A percentile compares a stretch with the other conserved stretches of the same genome.
These are phyloP conservation scores for Magnaporthales sp. DNA, from an alignment of 2,329 filamentous ascomycete species.

Conservation along the genomic window DNA sequence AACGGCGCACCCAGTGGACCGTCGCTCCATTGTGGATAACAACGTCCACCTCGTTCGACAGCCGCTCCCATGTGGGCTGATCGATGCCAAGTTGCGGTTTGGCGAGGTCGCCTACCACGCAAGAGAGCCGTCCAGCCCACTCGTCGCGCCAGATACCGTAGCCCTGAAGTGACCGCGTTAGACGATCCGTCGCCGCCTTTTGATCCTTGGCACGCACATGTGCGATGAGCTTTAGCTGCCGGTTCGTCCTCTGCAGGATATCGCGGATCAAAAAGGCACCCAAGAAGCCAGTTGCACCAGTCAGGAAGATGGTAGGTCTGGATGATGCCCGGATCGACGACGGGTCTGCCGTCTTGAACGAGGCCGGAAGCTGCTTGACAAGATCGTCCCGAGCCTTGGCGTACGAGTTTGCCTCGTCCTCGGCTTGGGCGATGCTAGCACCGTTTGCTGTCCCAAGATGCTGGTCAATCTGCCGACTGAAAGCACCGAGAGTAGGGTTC, in stretches of 20 bases:
- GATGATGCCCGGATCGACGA: constrained; percentile 18
- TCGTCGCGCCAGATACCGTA: constrained; percentile 71
- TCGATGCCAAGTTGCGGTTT: constrained; percentile 67
- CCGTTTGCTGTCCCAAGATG: constrained; percentile 12
- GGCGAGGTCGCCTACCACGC: constrained; percentile 65
- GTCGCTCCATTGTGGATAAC: constrained; percentile 76
- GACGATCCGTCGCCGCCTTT: constrained; percentile 51
- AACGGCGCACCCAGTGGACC: constrained; percentile 76
- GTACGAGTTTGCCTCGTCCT: constrained; percentile 24
- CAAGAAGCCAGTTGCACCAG: constrained; percentile 84
- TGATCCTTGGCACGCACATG: constrained; percentile 64
- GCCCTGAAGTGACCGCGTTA: constrained; percentile 58
- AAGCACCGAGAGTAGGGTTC: constrained; percentile 41
- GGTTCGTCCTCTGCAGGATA: constrained; percentile 52
- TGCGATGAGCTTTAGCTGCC: constrained; percentile 56
- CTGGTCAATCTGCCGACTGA: constrained; percentile 37
- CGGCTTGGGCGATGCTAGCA: constrained; percentile 21
- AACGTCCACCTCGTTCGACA: constrained; percentile 60
- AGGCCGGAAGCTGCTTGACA: constrained; percentile 36
- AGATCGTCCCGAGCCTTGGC: constrained; percentile 46
- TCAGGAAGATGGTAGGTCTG: constrained; percentile 62
- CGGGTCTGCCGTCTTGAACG: constrained; percentile 14
- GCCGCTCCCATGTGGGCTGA: constrained; percentile 51
- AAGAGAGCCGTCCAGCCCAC: constrained; percentile 58
- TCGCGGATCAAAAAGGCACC: constrained; percentile 74